A percentile compares a stretch with the other conserved stretches of the same genome.
These are phyloP conservation scores for Pichia sp. DNA, from an alignment of 1,139 yeast species.

Conservation along the genomic window DNA sequence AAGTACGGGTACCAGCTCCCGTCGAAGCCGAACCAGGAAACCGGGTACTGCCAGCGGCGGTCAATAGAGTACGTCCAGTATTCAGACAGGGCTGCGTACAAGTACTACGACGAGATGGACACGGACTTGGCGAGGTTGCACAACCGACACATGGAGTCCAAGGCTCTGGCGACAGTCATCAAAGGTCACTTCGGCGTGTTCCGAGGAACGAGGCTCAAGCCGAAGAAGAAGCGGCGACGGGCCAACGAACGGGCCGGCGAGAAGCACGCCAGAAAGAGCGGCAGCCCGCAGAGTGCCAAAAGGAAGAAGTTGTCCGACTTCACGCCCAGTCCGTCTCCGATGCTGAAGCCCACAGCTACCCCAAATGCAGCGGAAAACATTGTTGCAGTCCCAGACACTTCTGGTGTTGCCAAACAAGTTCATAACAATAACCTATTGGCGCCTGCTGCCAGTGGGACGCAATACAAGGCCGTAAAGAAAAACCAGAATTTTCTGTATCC, in stretches of 20 bases:
- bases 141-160: slow-evolving; percentile 39
- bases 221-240: slow-evolving; percentile 2
- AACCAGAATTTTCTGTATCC: slow-evolving; percentile 14
- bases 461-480: slow-evolving; percentile 3
- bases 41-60: slow-evolving; percentile 60
- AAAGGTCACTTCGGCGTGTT: slow-evolving; percentile 87
- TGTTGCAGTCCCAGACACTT: too few relatives aligned
- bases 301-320: background rate
- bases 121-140: slow-evolving; percentile 61
- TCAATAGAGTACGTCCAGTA: slow-evolving; percentile 74
- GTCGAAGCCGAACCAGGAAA: slow-evolving; percentile 32
- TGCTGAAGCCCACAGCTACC: background rate
- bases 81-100: slow-evolving; percentile 54
- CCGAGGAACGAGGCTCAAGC: slow-evolving; percentile 30
- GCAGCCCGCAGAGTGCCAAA: background rate
- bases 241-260: background rate
- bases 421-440: too few relatives aligned
- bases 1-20: slow-evolving; percentile 32
- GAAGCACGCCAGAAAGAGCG: too few relatives aligned
- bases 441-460: background rate
- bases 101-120: slow-evolving; percentile 79
- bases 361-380: too few relatives aligned
- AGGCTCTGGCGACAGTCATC: slow-evolving; percentile 48
- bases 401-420: too few relatives aligned
- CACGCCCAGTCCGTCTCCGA: background rate